Percentiles rank a stretch among this genome's conserved stretches.
phyloP scores from a whole-genome alignment of 345 rosid species.

The Citrus inodora region DNA sequence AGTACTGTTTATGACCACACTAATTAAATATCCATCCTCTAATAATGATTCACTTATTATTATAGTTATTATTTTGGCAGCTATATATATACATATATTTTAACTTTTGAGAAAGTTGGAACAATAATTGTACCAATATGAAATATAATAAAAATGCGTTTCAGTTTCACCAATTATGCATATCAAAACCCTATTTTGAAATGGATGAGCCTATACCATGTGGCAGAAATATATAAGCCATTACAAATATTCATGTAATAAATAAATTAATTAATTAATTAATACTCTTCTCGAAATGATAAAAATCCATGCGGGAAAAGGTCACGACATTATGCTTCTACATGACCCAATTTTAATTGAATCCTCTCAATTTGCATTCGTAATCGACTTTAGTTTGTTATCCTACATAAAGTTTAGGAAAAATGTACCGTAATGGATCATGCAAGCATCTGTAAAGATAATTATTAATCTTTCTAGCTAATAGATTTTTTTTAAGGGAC shows the following conservation, averaged over 20 bases:
- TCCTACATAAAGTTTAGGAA: too few relatives aligned
- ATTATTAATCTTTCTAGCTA: too few relatives aligned
- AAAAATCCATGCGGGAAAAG: neutral
- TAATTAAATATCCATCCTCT: neutral
- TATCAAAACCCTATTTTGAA: neutral
- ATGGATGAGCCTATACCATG: neutral
- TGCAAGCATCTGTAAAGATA: too few relatives aligned
- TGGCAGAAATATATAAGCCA: neutral
- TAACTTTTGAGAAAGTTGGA: slow-evolving; percentile 4
- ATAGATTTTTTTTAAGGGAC: too few relatives aligned
- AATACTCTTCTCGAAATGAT: neutral
- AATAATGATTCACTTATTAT: neutral
- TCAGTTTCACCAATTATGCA: neutral
- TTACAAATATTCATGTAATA: neutral
- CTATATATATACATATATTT: neutral
- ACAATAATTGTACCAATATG: neutral
- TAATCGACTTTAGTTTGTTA: neutral
- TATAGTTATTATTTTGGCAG: neutral
- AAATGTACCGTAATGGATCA: too few relatives aligned
- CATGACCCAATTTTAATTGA: too few relatives aligned
- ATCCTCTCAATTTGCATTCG: neutral
- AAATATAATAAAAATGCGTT: neutral
- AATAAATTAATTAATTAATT: neutral
- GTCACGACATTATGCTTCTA: neutral
- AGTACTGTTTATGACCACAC: neutral